Evolutionary conservation across 805 yeast genomes (phyloP).

Genomic region (Myxozyma monticola): DNA sequence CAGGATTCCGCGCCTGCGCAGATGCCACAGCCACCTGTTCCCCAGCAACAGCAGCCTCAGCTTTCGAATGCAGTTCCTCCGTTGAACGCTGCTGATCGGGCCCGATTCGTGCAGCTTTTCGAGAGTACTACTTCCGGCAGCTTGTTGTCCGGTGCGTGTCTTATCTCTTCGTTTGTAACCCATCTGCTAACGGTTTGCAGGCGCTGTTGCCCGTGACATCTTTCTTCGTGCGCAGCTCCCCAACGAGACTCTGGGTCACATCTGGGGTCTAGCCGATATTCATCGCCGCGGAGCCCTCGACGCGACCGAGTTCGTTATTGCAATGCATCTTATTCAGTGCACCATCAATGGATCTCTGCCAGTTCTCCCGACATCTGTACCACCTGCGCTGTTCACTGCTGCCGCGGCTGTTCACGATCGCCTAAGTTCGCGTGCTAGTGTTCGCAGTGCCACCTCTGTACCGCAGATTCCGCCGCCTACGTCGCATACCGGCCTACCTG

Average conservation of each 20-base stretch:
- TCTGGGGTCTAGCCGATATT: conserved; percentile 87
- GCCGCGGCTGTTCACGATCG: conserved; percentile 38
- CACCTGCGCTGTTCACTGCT: conserved; percentile 40
- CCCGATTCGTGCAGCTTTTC: conserved; percentile 38
- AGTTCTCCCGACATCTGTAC: conserved; percentile 54
- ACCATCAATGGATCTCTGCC: conserved; percentile 63
- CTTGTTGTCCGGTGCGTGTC: conserved; percentile 12
- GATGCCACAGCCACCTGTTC: not conserved
- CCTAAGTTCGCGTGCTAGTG: conserved; percentile 18
- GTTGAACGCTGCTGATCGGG: conserved; percentile 39
- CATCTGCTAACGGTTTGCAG: conserved; percentile 45
- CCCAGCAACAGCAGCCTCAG: not conserved
- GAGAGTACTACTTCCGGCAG: conserved; percentile 16
- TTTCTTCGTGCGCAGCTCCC: conserved; percentile 88
- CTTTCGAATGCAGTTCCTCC: conserved; percentile 37
- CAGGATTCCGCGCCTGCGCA: conserved; percentile 25
- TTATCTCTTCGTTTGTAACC: not conserved
- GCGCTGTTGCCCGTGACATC: conserved; percentile 60
- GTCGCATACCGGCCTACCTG: conserved; percentile 21
- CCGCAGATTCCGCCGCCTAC: conserved; percentile 19
- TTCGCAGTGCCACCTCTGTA: conserved; percentile 1
- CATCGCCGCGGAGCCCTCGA: conserved; percentile 69
- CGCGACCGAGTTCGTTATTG: conserved; percentile 77
- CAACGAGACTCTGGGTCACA: conserved; percentile 70
- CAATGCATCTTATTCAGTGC: conserved; percentile 93